Base-by-base conservation (phyloP, 148 eudicot genomes). In the Nepenthes gracilis region DNA sequence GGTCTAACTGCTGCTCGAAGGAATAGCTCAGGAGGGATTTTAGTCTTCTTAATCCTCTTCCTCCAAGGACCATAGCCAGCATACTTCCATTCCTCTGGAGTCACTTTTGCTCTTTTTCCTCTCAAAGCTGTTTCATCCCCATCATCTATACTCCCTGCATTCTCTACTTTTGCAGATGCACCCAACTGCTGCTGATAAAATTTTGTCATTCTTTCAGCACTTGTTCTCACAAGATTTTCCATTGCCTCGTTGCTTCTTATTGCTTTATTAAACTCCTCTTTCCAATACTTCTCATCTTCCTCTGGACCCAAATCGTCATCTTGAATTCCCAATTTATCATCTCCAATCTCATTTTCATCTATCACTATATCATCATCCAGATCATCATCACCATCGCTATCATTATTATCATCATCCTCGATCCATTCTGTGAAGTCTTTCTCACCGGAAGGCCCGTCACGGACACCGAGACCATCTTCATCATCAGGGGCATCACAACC, bases 401-500 rank as follows among this genome's bases (percentile, higher is more conserved):
- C 75, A 48, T 49, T 48, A n/a, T 73, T 73, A 2, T 61, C 80
- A 15, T 83, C 86, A 45, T 74, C 93, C 62, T 92, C 98, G 43
- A 77, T 61, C 98, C 98, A 92, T 54, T 92, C 98, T 15, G 70
- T 57, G 34, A 82, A 77, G 64, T 78, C 87, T 54, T 53, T 60
- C 49, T 72, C 82, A 33, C 70, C 80, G 1, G 34, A 35, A 7
- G 51, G 11, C 56, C 69, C 66, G 11, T 23, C 33, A 45, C n/a
- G 36, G n/a, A 33, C 47, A 57, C 23, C 33, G 67, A 47, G 68
- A 54, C 62, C 79, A 35, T 76, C 88, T 38, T 83, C 85, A 9
- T 81, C 86, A 65, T 90, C 97, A 0, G 96, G 90, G 12, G 96
- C 96, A 68, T 92, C 98, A 79, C 98, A 92, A 55, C 98, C 98